phyloP scores from a whole-genome alignment of 805 yeast species.

The Kluyveromyces starmeri region DNA sequence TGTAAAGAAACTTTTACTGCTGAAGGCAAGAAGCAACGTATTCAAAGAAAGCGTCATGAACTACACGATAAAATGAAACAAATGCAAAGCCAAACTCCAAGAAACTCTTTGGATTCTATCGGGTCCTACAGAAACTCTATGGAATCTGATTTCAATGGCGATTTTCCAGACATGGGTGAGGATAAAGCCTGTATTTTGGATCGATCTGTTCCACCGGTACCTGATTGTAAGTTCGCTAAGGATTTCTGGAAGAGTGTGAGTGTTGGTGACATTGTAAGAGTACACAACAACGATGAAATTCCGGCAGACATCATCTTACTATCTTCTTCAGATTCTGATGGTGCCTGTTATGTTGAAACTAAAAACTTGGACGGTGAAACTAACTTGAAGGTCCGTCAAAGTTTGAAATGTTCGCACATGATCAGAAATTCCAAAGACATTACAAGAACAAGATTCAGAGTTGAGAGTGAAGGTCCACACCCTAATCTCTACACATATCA shows the following conservation, averaged over 20 bases:
- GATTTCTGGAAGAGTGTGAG: constrained; percentile 55
- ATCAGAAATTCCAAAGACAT: constrained; percentile 42
- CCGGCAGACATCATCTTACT: constrained; percentile 67
- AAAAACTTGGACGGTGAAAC: constrained; percentile 79
- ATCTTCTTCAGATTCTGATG: constrained; percentile 59
- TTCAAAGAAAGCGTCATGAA: constrained; percentile 26
- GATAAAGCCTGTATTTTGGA: constrained; percentile 53
- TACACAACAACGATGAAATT: constrained; percentile 66
- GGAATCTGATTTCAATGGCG: constrained; percentile 29
- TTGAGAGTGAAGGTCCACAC: constrained; percentile 82
- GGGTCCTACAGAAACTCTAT: constrained; percentile 26
- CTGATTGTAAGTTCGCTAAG: constrained; percentile 29
- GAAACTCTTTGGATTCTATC: constrained; percentile 33
- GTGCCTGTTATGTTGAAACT: constrained; percentile 69
- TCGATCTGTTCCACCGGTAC: constrained; percentile 39
- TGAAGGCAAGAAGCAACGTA: constrained; percentile 31
- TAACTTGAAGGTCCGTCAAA: constrained; percentile 67
- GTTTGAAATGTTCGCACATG: constrained; percentile 51
- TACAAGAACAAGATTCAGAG: constrained; percentile 47
- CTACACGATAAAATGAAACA: constrained; percentile 21
- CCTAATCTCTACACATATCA: constrained; percentile 68
- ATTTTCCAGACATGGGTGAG: constrained; percentile 29
- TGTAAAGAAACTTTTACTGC: constrained; percentile 26
- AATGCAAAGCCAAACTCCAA: constrained; percentile 23
- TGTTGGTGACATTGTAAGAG: constrained; percentile 67